These are phyloP conservation scores for Phalaenopsis aphrodite DNA, from an alignment of 106 monocot genomes.

Conservation along the genomic window DNA sequence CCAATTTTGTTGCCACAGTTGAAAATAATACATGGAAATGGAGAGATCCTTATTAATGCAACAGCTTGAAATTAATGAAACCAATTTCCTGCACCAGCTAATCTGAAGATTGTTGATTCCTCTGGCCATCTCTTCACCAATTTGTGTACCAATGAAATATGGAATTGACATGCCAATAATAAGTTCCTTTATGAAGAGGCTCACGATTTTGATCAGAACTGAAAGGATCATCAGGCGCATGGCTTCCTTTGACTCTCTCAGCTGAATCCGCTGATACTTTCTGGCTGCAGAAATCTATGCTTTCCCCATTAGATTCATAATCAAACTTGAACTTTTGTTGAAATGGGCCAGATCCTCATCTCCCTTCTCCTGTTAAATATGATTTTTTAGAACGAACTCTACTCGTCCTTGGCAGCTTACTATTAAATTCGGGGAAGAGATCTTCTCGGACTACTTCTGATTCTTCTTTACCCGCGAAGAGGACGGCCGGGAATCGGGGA, in stretches of 20 bases:
- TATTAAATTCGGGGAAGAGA: conserved; percentile 21
- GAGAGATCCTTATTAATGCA: conserved; percentile 5
- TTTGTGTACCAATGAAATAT: conserved; percentile 26
- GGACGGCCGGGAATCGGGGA: background rate
- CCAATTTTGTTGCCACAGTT: conserved; percentile 37
- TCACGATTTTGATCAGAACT: conserved; percentile 8
- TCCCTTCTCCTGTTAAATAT: conserved; percentile 10
- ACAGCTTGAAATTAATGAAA: conserved; percentile 74
- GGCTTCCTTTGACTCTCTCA: conserved; percentile 53
- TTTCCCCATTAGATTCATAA: background rate
- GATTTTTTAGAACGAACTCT: conserved; percentile 6
- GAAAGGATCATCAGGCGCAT: conserved; percentile 6
- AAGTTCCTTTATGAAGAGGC: conserved; percentile 9
- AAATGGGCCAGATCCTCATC: conserved; percentile 2
- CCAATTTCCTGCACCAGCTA: conserved; percentile 97
- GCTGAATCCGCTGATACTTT: background rate
- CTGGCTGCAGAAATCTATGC: background rate
- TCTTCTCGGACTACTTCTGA: conserved; percentile 6
- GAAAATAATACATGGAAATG: conserved; percentile 5
- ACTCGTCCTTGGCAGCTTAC: conserved; percentile 6
- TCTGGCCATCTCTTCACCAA: conserved; percentile 88
- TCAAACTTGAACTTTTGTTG: conserved; percentile 12
- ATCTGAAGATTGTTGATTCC: conserved; percentile 65
- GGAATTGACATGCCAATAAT: background rate
- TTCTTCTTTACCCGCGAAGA: conserved; percentile 9